phyloP scores from a whole-genome alignment of 495 filamentous ascomycete species.

The Bacidia gigantensis region DNA sequence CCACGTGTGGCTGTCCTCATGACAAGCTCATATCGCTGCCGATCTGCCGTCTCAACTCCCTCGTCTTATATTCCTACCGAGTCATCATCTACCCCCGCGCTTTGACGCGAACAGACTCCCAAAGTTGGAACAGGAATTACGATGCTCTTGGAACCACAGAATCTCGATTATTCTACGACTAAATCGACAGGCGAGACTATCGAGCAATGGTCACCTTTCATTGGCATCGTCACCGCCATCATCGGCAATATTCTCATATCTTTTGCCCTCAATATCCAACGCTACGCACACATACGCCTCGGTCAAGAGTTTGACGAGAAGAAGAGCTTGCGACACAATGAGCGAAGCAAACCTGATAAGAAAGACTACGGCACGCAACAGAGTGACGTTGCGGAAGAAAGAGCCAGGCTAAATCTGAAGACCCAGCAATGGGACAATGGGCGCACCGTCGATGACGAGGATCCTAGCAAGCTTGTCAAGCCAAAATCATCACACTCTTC shows the following conservation, averaged over 20 bases:
- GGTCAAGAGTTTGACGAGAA: slow-evolving; percentile 45
- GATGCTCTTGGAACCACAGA: too few species aligned
- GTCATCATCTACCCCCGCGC: background rate
- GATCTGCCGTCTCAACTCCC: background rate
- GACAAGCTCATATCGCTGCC: background rate
- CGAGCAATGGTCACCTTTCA: slow-evolving; percentile 77
- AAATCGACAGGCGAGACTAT: slow-evolving; percentile 19
- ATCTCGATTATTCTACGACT: background rate
- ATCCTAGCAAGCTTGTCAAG: slow-evolving; percentile 1
- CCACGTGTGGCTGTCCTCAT: background rate
- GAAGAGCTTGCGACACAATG: slow-evolving; percentile 22
- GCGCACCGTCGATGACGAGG: slow-evolving; percentile 2
- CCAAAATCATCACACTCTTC: slow-evolving; percentile 20
- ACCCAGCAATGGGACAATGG: slow-evolving; percentile 2
- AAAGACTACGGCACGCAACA: slow-evolving; percentile 26
- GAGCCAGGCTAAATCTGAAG: slow-evolving; percentile 19
- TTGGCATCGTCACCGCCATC: slow-evolving; percentile 87
- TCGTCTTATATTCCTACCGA: background rate
- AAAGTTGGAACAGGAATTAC: background rate
- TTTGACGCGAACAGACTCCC: background rate
- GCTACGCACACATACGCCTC: slow-evolving; percentile 83
- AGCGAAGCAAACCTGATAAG: slow-evolving; percentile 20
- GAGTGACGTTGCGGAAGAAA: slow-evolving; percentile 14
- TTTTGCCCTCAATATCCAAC: slow-evolving; percentile 88
- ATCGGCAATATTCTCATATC: slow-evolving; percentile 86